phyloP scores from a whole-genome alignment of 164 flowering plant species.

The Liriodendron chinense region DNA sequence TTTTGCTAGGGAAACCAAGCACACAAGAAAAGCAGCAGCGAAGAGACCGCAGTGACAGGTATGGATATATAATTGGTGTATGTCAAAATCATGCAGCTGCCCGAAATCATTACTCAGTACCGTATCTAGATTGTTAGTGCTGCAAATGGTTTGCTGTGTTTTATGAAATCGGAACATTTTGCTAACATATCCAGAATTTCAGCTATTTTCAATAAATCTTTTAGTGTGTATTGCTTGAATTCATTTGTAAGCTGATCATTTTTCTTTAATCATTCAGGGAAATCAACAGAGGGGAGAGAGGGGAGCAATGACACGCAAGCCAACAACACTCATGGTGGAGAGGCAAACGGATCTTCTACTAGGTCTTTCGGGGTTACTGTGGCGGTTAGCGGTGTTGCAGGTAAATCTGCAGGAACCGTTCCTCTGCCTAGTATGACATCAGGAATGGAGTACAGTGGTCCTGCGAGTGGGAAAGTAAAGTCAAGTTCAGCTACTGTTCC shows the following conservation, averaged over 20 bases:
- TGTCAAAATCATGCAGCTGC: background rate
- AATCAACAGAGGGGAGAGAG: slow-evolving; percentile 32
- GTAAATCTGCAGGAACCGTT: slow-evolving; percentile 28
- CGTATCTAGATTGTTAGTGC: too few species aligned
- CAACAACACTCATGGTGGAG: slow-evolving; percentile 14
- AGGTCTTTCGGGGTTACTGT: slow-evolving; percentile 24
- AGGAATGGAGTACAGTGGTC: slow-evolving; percentile 41
- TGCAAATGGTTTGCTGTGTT: too few species aligned
- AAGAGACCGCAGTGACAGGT: slow-evolving; percentile 51
- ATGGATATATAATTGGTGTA: slow-evolving; percentile 11
- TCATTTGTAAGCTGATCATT: too few species aligned
- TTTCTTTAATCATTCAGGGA: too few species aligned
- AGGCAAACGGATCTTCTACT: slow-evolving; percentile 28
- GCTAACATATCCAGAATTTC: too few species aligned
- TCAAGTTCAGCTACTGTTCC: slow-evolving; percentile 24
- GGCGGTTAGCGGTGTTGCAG: slow-evolving; percentile 21
- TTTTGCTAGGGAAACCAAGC: slow-evolving; percentile 42
- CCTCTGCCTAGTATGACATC: slow-evolving; percentile 37
- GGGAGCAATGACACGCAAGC: slow-evolving; percentile 32
- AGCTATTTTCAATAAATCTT: too few species aligned
- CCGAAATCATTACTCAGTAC: too few species aligned
- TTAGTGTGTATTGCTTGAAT: too few species aligned
- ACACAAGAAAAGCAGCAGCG: slow-evolving; percentile 57
- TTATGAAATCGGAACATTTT: too few species aligned
- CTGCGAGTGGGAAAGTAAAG: slow-evolving; percentile 32